Conservation (phyloP, 2,329 filamentous ascomycete species). For the Cercospora sp. region DNA sequence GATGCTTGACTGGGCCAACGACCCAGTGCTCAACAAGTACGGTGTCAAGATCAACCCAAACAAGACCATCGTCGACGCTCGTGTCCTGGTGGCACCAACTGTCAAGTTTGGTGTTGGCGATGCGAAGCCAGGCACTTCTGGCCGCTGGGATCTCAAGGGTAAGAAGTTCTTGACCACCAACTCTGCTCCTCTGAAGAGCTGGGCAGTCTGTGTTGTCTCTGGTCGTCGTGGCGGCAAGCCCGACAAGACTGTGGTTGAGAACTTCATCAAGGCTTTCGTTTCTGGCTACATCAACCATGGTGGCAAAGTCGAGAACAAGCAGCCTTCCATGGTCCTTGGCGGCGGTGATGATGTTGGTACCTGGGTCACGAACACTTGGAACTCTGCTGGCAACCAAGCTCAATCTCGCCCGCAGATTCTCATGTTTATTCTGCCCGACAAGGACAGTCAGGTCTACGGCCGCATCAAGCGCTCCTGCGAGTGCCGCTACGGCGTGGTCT, state of each 20-base stretch:
- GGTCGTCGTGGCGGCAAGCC: conserved; percentile 52
- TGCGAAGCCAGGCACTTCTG: conserved; percentile 63
- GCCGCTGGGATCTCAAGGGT: conserved; percentile 84
- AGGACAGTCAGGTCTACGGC: conserved; percentile 72
- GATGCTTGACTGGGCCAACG: conserved; percentile 66
- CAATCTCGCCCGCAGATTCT: conserved; percentile 70
- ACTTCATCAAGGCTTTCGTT: conserved; percentile 63
- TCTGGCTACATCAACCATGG: conserved; percentile 63
- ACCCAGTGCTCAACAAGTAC: conserved; percentile 71
- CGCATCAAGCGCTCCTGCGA: conserved; percentile 88
- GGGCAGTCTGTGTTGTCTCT: conserved; percentile 72
- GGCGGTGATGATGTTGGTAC: conserved; percentile 33
- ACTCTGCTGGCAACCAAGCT: conserved; percentile 55
- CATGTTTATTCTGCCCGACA: conserved; percentile 73
- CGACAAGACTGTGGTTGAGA: conserved; percentile 48
- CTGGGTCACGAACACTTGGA: conserved; percentile 51
- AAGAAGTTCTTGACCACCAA: conserved; percentile 75
- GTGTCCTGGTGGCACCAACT: conserved; percentile 68
- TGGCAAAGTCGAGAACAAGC: conserved; percentile 53
- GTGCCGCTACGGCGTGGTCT: conserved; percentile 77
- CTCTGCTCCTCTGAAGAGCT: conserved; percentile 58
- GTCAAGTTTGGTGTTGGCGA: conserved; percentile 63
- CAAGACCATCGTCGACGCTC: conserved; percentile 66
- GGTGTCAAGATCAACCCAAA: conserved; percentile 67
- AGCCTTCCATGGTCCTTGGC: conserved; percentile 48